Evolutionary conservation across 2,329 filamentous ascomycete genomes (phyloP).

Genomic region (Colletotrichum magnum): DNA sequence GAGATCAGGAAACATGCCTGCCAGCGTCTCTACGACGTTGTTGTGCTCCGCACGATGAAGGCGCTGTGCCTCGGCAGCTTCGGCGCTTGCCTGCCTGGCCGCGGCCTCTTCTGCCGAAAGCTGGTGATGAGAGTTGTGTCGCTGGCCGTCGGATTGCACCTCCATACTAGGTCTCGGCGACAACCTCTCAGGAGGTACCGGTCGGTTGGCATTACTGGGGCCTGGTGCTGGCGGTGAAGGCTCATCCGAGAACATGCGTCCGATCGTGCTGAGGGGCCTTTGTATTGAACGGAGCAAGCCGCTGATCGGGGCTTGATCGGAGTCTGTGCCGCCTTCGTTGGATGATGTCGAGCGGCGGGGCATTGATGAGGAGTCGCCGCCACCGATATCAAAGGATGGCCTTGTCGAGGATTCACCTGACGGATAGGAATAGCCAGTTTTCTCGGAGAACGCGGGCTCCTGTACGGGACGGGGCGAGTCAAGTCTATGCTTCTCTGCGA

Average conservation of each 20-base stretch:
- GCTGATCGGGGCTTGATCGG: slow-evolving; percentile 83
- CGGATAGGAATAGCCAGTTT: slow-evolving; percentile 48
- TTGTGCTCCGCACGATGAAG: slow-evolving; percentile 88
- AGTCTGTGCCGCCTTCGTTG: slow-evolving; percentile 61
- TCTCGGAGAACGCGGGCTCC: slow-evolving; percentile 61
- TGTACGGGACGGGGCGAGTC: slow-evolving; percentile 61
- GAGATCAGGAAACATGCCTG: slow-evolving; percentile 96
- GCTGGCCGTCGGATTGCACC: slow-evolving; percentile 36
- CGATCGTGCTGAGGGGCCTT: slow-evolving; percentile 89
- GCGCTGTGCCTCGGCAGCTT: slow-evolving; percentile 87
- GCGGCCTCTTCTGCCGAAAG: slow-evolving; percentile 88
- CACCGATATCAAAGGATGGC: slow-evolving; percentile 40
- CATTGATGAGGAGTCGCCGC: slow-evolving; percentile 49
- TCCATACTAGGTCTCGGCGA: slow-evolving; percentile 51
- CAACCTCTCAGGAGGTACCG: slow-evolving; percentile 53
- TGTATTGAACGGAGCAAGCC: slow-evolving; percentile 93
- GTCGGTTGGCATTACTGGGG: slow-evolving; percentile 52
- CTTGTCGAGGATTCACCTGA: slow-evolving; percentile 64
- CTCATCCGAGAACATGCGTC: slow-evolving; percentile 90
- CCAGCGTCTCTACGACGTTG: slow-evolving; percentile 92
- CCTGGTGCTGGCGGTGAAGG: slow-evolving; percentile 49
- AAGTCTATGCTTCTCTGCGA: slow-evolving; percentile 87
- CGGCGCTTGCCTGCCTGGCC: slow-evolving; percentile 89
- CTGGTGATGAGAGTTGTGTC: slow-evolving; percentile 47
- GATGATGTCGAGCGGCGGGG: slow-evolving; percentile 69